A percentile compares a stretch with the other conserved stretches of the same genome.
Conservation (phyloP, 2,329 filamentous ascomycete species). For the Fusarium redolens region DNA sequence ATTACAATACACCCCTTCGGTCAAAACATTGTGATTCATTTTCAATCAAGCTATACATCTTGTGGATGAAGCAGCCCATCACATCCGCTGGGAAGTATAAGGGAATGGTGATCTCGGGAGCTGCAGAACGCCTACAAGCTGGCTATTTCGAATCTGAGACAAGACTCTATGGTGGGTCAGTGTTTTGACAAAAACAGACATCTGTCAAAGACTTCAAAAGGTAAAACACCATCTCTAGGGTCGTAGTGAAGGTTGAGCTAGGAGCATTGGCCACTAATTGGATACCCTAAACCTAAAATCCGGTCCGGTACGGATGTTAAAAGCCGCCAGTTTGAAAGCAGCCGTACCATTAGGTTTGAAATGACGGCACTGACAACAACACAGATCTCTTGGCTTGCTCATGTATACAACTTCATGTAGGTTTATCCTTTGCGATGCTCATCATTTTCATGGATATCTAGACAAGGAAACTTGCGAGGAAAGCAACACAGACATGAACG, state of each 20-base stretch:
- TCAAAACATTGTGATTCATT: background rate
- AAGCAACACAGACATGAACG: slow-evolving; percentile 1
- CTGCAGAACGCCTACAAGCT: too few species aligned
- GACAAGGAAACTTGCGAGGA: slow-evolving; percentile 4
- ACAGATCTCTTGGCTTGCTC: slow-evolving; percentile 6
- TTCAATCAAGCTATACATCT: background rate
- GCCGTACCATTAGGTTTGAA: background rate
- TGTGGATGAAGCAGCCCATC: background rate
- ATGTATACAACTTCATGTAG: background rate
- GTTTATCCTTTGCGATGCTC: background rate
- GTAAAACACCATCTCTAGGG: background rate
- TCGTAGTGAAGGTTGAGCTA: slow-evolving; percentile 1
- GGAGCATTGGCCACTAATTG: background rate
- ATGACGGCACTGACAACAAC: slow-evolving; percentile 7
- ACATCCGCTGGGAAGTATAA: background rate
- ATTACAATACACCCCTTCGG: too few species aligned
- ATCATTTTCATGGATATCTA: background rate
- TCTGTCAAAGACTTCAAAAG: background rate
- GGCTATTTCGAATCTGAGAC: background rate
- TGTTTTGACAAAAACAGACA: background rate
- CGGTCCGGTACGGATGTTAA: background rate
- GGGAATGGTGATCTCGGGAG: too few species aligned
- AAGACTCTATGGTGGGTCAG: background rate
- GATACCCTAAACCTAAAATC: slow-evolving; percentile 24
- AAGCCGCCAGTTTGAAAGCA: background rate